Evolutionary conservation across 2,329 filamentous ascomycete genomes (phyloP), one percentile per base, ranked within the genome.

Genomic region (Sclerotiophoma versabilis): DNA sequence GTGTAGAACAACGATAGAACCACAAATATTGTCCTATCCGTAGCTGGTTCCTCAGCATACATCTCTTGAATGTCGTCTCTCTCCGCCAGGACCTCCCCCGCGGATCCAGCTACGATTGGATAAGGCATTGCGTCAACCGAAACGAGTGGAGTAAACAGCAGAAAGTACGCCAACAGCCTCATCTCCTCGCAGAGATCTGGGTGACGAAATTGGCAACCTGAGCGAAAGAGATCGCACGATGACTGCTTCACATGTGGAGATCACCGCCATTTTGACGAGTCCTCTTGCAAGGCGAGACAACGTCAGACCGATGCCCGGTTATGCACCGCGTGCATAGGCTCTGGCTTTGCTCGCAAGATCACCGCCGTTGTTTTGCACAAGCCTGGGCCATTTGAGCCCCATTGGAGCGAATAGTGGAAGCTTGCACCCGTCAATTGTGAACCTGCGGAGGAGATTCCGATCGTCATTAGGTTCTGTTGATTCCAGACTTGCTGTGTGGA

Each of bases 1-100:
- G 53, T 57, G n/a, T 43, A 54, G 20, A 54, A 45, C n/a, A 61
- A n/a, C 9, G 56, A 54, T 36, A 61, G 12, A 17, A 51, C 27
- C 10, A 47, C 45, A 22, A 45, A 54, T 14, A 59, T 46, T 4
- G 52, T 59, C 8, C 58, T 49, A 25, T 55, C 55, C 4, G 15
- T 36, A 9, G 58, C 49, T 8, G 29, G 48, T 39, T 61, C 58
- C 14, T 56, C 55, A 32, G 37, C 38, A 17, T 50, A 50, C 10
- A 25, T 43, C 23, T 22, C 20, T n/a, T 27, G 37, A 10, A n/a
- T 11, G 32, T 50, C 39, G 25, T 43, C 38, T 32, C 37, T 43
- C 30, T 8, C 29, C 17, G 14, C 10, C 29, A 50, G 54, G 12
- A 42, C 26, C 30, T 52, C 23, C 10, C 37, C 36, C 36, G 19